A percentile compares a stretch with the other conserved stretches of the same genome.
These are phyloP conservation scores for Botrytis sinoallii DNA, from an alignment of 2,329 filamentous ascomycete species.

Conservation along the genomic window DNA sequence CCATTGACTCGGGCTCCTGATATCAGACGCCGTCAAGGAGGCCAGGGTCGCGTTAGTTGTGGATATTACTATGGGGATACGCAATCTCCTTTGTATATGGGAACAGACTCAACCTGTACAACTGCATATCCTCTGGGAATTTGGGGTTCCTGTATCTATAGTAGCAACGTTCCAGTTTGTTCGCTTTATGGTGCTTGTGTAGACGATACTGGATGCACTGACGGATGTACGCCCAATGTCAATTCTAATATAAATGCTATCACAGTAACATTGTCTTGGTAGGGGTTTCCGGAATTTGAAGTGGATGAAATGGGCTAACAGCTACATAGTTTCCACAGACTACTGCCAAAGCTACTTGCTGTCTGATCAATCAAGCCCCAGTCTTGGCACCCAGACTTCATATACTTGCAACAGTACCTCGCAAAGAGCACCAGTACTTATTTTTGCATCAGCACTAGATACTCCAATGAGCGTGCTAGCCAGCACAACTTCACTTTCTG, in stretches of 20 bases:
- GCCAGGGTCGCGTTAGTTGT: neutral
- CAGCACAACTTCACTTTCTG: neutral
- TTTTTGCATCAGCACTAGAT: neutral
- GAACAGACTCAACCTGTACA: neutral
- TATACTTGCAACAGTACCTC: neutral
- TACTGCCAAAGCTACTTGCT: neutral
- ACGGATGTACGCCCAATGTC: neutral
- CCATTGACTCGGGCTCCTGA: neutral
- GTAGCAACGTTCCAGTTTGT: neutral
- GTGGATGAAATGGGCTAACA: neutral
- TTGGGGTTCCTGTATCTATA: neutral
- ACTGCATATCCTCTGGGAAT: neutral
- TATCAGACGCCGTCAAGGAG: neutral
- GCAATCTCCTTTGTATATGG: neutral
- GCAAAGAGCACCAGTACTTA: neutral
- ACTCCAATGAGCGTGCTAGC: neutral
- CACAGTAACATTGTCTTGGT: neutral
- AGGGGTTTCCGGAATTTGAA: fast-evolving
- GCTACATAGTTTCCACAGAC: neutral
- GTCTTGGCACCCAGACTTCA: neutral
- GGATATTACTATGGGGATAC: neutral
- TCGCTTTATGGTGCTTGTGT: neutral
- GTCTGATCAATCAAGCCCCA: neutral
- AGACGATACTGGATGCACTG: neutral
- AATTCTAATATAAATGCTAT: neutral